A percentile compares a stretch with the other conserved stretches of the same genome.
Conservation (phyloP, 1,139 yeast genomes). For the Tardiomyces depauwii region DNA sequence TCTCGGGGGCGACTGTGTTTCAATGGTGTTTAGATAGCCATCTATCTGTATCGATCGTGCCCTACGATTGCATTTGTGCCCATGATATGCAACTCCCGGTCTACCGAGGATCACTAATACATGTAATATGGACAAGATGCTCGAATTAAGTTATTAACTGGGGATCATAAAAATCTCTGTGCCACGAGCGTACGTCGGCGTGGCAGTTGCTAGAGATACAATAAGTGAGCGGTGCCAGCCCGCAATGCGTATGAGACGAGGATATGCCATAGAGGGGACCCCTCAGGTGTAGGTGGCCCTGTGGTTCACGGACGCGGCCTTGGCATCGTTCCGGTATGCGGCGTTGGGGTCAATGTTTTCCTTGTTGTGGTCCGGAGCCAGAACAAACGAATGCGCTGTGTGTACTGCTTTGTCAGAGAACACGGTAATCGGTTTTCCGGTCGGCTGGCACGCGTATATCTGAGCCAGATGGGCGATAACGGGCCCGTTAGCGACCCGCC, state of each 20-base stretch:
- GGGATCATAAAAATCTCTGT: no score
- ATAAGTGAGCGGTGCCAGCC: background rate
- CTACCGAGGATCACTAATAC: no score
- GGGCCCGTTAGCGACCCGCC: background rate
- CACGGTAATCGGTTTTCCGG: background rate
- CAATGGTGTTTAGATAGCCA: no score
- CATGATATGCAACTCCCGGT: no score
- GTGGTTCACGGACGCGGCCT: no score
- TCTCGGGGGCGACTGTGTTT: no score
- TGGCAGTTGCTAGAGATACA: background rate
- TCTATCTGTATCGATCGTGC: no score
- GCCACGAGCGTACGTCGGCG: background rate
- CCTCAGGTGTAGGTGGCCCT: background rate
- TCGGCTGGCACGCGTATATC: background rate
- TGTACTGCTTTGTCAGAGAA: background rate
- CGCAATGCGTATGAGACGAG: no score
- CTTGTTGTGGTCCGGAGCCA: background rate
- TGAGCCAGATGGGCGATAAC: background rate
- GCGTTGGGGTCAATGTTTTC: background rate
- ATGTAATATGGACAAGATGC: no score
- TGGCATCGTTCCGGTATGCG: background rate
- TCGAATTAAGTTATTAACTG: no score
- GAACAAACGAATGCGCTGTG: background rate
- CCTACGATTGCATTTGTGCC: no score
- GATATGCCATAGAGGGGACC: background rate